A percentile compares a stretch with the other conserved stretches of the same genome.
phyloP scores from a whole-genome alignment of 2,329 filamentous ascomycete species.

The Chaetomium olivaceum region DNA sequence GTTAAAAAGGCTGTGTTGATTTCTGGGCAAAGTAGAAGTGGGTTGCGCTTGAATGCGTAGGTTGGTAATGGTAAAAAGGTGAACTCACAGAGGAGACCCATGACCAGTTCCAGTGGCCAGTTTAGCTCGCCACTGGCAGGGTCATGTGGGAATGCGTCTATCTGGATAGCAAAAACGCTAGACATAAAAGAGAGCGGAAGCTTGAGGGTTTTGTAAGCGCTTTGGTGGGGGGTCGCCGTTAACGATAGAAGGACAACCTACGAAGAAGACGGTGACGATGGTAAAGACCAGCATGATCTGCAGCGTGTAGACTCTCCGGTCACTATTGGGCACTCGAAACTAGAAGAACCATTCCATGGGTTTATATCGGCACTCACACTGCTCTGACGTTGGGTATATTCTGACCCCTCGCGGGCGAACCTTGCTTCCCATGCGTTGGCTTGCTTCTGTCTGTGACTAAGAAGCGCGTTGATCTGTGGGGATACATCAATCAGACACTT shows the following conservation, averaged over 20 bases:
- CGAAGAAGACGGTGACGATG: slow-evolving; percentile 6
- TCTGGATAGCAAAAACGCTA: neutral
- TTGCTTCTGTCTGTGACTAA: slow-evolving; percentile 20
- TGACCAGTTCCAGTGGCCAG: neutral
- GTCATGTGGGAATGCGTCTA: neutral
- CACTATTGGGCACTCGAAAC: no score
- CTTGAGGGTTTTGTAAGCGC: neutral
- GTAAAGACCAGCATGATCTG: slow-evolving; percentile 9
- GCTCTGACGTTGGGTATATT: slow-evolving; percentile 17
- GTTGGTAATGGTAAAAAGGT: neutral
- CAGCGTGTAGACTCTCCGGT: neutral
- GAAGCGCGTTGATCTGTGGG: slow-evolving; percentile 14
- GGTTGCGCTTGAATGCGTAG: neutral
- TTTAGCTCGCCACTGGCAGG: neutral
- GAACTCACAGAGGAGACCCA: slow-evolving; percentile 2
- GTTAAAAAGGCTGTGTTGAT: no score
- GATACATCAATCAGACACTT: neutral
- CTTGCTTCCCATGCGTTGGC: slow-evolving; percentile 23
- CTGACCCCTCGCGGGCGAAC: slow-evolving; percentile 18
- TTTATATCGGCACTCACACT: neutral
- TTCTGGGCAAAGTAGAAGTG: neutral
- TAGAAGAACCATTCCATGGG: no score
- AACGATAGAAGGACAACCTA: neutral
- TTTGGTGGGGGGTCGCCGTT: neutral
- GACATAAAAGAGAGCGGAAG: slow-evolving; percentile 6